Evolutionary conservation across 768 basidiomycete genomes (phyloP).

Genomic region (Podaxis sp.): DNA sequence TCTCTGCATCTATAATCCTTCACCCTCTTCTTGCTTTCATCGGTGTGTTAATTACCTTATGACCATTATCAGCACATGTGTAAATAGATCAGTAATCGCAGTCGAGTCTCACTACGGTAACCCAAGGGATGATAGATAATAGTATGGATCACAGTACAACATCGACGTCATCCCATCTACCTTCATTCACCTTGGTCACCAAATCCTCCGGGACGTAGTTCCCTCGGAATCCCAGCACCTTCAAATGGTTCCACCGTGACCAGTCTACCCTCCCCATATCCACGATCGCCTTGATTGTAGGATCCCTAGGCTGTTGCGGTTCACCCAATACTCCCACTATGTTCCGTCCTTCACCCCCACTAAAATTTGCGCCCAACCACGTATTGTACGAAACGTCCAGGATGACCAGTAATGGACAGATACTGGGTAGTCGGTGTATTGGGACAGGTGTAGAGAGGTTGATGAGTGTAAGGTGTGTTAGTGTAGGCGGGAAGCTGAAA

Average conservation of each 20-base stretch:
- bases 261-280: conserved; percentile 56
- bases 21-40: neutral
- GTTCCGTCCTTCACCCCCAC: neutral
- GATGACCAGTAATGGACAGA: conserved; percentile 61
- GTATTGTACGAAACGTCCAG: conserved; percentile 70
- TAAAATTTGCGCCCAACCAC: conserved; percentile 32
- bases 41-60: neutral
- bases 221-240: conserved; percentile 54
- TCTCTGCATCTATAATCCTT: neutral
- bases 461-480: conserved; percentile 63
- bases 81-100: neutral
- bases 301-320: conserved; percentile 13
- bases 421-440: conserved; percentile 54
- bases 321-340: neutral
- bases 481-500: conserved; percentile 58
- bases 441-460: conserved; percentile 47
- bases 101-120: neutral
- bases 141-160: conserved; percentile 37
- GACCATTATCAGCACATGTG: neutral
- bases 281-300: conserved; percentile 29
- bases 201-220: conserved; percentile 48
- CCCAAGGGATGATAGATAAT: no score
- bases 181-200: conserved; percentile 49
- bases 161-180: conserved; percentile 65
- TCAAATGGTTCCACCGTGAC: conserved; percentile 53